Evolutionary conservation across 257 asterid genomes (phyloP).

Genomic region (Scutellaria minor): DNA sequence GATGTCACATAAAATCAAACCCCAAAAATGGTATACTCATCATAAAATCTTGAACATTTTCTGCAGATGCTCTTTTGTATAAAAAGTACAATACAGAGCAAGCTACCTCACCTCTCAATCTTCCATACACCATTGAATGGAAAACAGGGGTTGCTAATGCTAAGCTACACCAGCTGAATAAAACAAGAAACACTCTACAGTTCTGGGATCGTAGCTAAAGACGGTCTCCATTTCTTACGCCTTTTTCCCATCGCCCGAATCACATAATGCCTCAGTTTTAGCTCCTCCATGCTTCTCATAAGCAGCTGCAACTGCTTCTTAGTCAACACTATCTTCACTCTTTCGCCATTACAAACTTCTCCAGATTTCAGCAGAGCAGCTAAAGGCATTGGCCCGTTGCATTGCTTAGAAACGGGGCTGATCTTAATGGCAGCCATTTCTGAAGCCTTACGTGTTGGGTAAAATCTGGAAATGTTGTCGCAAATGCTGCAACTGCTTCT

Average conservation of each 20-base stretch:
- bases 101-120: slow-evolving; percentile 24
- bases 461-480: too few relatives aligned
- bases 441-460: slow-evolving; percentile 22
- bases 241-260: slow-evolving; percentile 30
- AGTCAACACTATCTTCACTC: slow-evolving; percentile 57
- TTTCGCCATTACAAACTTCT: slow-evolving; percentile 39
- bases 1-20: not conserved
- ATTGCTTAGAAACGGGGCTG: not conserved
- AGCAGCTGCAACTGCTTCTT: slow-evolving; percentile 62
- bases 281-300: slow-evolving; percentile 39
- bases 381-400: slow-evolving; percentile 21
- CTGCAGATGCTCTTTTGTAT: not conserved
- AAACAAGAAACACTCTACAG: slow-evolving; percentile 20
- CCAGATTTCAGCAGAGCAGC: slow-evolving; percentile 38
- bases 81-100: slow-evolving; percentile 19
- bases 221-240: slow-evolving; percentile 56
- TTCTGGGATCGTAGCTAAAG: slow-evolving; percentile 59
- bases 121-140: slow-evolving; percentile 15
- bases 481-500: slow-evolving; percentile 60
- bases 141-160: slow-evolving; percentile 35
- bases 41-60: not conserved
- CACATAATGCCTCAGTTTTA: slow-evolving; percentile 30
- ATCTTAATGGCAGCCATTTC: not conserved
- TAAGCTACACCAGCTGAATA: slow-evolving; percentile 7
- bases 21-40: not conserved